These are phyloP conservation scores for Fusarium nodosum DNA, from an alignment of 2,329 filamentous ascomycete genomes.

Conservation along the genomic window DNA sequence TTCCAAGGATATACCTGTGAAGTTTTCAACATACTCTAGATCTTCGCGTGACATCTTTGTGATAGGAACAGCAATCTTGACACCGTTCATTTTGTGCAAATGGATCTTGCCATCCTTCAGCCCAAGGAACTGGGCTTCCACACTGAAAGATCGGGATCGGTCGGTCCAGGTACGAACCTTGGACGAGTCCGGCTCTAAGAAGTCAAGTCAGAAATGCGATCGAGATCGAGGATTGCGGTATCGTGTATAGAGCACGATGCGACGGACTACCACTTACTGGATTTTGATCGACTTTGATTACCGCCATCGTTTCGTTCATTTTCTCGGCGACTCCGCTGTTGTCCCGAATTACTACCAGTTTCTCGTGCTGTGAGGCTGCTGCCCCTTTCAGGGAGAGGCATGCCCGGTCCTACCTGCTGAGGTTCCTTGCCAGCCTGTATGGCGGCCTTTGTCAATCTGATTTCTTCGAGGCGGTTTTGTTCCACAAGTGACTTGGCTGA, in stretches of 20 bases:
- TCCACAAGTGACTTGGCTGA: constrained; percentile 76
- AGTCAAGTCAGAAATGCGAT: constrained; percentile 23
- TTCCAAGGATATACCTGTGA: constrained; percentile 89
- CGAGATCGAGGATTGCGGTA: not conserved
- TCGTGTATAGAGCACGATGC: not conserved
- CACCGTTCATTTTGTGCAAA: constrained; percentile 96
- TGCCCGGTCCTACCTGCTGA: constrained; percentile 79
- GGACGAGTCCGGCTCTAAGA: constrained; percentile 80
- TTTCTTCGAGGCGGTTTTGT: constrained; percentile 83
- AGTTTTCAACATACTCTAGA: constrained; percentile 91
- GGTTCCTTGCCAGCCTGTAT: constrained; percentile 72
- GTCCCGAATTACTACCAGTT: constrained; percentile 74
- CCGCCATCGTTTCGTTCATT: constrained; percentile 71
- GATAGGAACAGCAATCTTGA: constrained; percentile 97
- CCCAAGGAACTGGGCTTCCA: constrained; percentile 96
- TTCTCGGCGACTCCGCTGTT: constrained; percentile 80
- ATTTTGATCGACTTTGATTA: constrained; percentile 71
- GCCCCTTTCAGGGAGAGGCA: constrained; percentile 80
- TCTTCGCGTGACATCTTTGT: constrained; percentile 96
- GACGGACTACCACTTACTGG: constrained; percentile 70
- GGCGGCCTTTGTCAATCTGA: constrained; percentile 84
- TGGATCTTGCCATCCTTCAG: constrained; percentile 97
- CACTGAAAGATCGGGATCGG: constrained; percentile 93
- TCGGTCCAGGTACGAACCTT: constrained; percentile 96
- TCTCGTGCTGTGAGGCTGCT: constrained; percentile 81